Conservation (phyloP, 106 monocot genomes). For the Dactylorhiza incarnata region DNA sequence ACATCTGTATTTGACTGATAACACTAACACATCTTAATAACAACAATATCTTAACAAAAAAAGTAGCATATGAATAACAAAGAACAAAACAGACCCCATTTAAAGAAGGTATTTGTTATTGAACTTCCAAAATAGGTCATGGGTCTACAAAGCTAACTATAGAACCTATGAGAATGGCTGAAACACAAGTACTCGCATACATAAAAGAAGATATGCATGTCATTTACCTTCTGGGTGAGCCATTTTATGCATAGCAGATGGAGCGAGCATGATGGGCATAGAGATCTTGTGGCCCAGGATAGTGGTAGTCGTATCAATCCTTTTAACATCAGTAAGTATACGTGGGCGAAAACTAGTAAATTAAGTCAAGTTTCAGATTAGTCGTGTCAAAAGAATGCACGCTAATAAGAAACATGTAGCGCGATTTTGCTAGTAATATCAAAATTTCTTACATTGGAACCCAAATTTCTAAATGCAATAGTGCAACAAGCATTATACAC, state of each 20-base stretch:
- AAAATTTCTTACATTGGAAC: neutral
- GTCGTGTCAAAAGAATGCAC: neutral
- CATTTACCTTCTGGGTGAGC: constrained; percentile 74
- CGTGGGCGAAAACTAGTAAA: constrained; percentile 56
- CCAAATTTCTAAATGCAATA: neutral
- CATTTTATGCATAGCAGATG: constrained; percentile 81
- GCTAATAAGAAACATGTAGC: neutral
- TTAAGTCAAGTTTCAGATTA: neutral
- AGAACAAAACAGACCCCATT: neutral
- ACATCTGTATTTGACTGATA: too few species aligned
- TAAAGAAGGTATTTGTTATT: neutral
- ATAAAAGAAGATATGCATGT: neutral
- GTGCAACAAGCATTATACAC: neutral
- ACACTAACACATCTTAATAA: too few species aligned
- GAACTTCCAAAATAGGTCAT: neutral
- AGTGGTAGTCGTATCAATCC: constrained; percentile 61
- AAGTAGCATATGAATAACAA: too few species aligned
- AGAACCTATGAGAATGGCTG: neutral
- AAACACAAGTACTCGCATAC: neutral
- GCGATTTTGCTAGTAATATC: neutral
- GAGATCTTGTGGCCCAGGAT: constrained; percentile 82
- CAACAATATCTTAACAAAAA: too few species aligned
- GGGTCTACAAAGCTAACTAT: neutral
- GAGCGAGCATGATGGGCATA: constrained; percentile 92
- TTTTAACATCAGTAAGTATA: constrained; percentile 66